Base-by-base conservation (phyloP, 441 rosid genomes). In the Pelargonium citronellum region DNA sequence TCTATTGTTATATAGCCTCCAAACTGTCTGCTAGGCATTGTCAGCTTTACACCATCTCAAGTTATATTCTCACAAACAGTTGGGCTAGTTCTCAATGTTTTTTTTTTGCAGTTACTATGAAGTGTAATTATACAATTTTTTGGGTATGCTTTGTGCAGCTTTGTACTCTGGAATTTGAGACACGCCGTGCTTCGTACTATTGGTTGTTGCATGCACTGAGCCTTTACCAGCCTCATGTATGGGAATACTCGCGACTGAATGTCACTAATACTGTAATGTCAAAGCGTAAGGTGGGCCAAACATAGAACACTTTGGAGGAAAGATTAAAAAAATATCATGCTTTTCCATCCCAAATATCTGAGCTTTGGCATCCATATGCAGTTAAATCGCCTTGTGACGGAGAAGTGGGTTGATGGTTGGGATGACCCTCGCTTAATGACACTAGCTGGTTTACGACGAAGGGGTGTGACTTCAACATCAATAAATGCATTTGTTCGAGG, bases 381-480 rank as follows among this genome's bases (percentile, higher is more conserved):
- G 97, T 81, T 95, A 78, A 92, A 95, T 77, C 84, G 80, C 80
- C 77, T 95, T 68, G 98, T 95, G 66, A 89, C 91, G 63, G 82
- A 89, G 24, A 92, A 88, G 70, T 73, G 85, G 84, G 97, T 95
- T 72, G 99, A 95, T 79, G 95, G 99, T 66, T 95, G 98, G 99
- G 99, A 95, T 86, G 99, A 95, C 78, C 99, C 97, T 12, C 95
- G 97, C 74, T 91, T 95, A 75, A 83, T 95, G 93, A 95, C 99
- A 49, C 83, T 91, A 27, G 96, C 99, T 79, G 99, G 96, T 77
- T 84, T 95, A 77, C 81, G 94, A 69, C 87, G 96, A 69, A 87
- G 97, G 72, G 99, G 99, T 69, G 96, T 90, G 64, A 89, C 96
- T 71, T 70, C 96, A 72, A 87, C 91, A 55, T 86, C 95, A 2